Evolutionary conservation across 768 basidiomycete genomes (phyloP).

Genomic region (Naganishia antarctica): DNA sequence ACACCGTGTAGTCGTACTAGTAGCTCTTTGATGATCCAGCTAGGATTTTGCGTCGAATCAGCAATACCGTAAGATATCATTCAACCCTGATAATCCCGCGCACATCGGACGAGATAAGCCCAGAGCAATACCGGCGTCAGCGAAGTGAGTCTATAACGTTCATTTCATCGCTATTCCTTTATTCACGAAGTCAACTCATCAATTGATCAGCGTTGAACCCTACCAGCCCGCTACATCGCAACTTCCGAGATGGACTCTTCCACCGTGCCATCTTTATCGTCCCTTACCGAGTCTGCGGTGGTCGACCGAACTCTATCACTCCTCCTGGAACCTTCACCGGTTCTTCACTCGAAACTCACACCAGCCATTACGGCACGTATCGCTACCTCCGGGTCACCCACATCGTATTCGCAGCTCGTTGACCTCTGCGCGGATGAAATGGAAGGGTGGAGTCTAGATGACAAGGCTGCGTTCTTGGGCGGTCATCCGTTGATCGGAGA

Average conservation of each 20-base stretch:
- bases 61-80: too few relatives aligned
- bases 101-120: too few relatives aligned
- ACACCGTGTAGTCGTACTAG: too few relatives aligned
- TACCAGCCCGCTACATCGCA: too few relatives aligned
- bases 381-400: conserved; percentile 33
- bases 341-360: conserved; percentile 57
- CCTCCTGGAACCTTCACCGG: conserved; percentile 66
- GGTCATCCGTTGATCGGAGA: conserved; percentile 90
- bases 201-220: too few relatives aligned
- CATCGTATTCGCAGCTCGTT: conserved; percentile 59
- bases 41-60: too few relatives aligned
- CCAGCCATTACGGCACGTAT: conserved; percentile 45
- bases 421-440: conserved; percentile 47
- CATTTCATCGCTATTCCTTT: too few relatives aligned
- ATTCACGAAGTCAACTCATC: too few relatives aligned
- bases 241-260: background rate
- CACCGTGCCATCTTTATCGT: background rate
- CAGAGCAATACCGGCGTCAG: too few relatives aligned
- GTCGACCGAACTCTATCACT: conserved; percentile 44
- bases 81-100: too few relatives aligned
- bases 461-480: conserved; percentile 61
- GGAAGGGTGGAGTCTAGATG: conserved; percentile 35
- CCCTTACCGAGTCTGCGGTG: background rate
- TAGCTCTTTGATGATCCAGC: too few relatives aligned
- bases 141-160: too few relatives aligned